These are phyloP conservation scores for Artemisia tridentata DNA, from an alignment of 129 eudicot species.

Conservation along the genomic window DNA sequence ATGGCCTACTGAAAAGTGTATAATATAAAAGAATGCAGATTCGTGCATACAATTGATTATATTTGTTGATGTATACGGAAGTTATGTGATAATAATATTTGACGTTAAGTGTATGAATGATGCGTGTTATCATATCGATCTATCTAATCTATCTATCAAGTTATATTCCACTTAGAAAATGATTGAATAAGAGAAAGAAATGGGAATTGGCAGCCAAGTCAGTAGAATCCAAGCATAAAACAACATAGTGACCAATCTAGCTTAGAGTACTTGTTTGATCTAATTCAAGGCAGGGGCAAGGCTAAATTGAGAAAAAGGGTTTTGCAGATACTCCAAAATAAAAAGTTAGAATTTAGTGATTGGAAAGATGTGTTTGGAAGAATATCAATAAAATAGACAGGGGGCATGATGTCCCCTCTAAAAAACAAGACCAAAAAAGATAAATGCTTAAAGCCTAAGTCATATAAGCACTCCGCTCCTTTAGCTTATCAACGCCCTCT, in stretches of 20 bases:
- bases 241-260: slow-evolving; percentile 54
- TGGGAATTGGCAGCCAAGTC: slow-evolving; percentile 44
- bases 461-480: slow-evolving; percentile 22
- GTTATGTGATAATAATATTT: slow-evolving; percentile 13
- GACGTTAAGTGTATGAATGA: slow-evolving; percentile 9
- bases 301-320: slow-evolving; percentile 20
- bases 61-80: neutral
- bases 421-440: slow-evolving; percentile 29
- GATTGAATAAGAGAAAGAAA: slow-evolving; percentile 30
- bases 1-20: slow-evolving; percentile 25
- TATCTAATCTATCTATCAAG: neutral
- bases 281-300: slow-evolving; percentile 11
- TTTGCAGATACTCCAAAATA: slow-evolving; percentile 46
- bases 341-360: slow-evolving; percentile 45
- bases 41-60: slow-evolving; percentile 20
- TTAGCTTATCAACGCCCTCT: slow-evolving; percentile 44
- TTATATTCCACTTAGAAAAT: slow-evolving; percentile 23
- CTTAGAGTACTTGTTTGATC: slow-evolving; percentile 41
- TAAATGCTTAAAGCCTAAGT: slow-evolving; percentile 25
- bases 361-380: slow-evolving; percentile 80
- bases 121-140: slow-evolving; percentile 16
- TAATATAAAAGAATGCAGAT: slow-evolving; percentile 20
- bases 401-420: slow-evolving; percentile 48
- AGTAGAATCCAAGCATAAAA: slow-evolving; percentile 53
- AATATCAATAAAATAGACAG: slow-evolving; percentile 41